Base-by-base conservation (phyloP, 2,329 filamentous ascomycete species). In the Aspergillus fischeri region DNA sequence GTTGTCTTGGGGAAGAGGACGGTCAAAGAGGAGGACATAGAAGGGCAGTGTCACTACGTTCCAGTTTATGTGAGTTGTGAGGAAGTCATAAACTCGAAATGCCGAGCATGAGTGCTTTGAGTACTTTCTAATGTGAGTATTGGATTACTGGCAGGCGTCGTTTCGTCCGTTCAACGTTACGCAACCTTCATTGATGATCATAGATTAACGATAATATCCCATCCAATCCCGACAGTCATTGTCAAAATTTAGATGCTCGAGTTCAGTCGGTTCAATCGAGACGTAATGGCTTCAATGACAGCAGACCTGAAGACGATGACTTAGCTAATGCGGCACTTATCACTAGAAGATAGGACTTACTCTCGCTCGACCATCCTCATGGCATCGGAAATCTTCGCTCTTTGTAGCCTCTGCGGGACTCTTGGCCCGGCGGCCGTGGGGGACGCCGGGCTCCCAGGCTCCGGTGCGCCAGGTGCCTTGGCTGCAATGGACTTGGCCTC, bases 301-400 rank as follows among this genome's bases (percentile, higher is more conserved):
- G 74, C 74, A 58, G 75, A 76, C 54, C 75, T 77, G 53, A 11
- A 58, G 28, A 7, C 4, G 38, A 47, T 48, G 9, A 54, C 3
- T 69, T 55, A 63, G 54, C 20, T 28, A 45, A 27, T 32, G 25
- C 29, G 25, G 49, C 24, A 47, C 49, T 21, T 53, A 32, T n/a
- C n/a, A 29, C 27, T 10, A 25, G 35, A 24, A 50, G 6, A 38
- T 53, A 28, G 47, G 24, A 70, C 75, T 60, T 56, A 77, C 75
- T 81, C 78, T 72, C 78, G 70, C 57, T 80, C 78, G 49, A 81
- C 76, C 77, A 81, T 76, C 44, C 68, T 72, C 77, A 79, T 79
- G 5, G 78, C 78, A 65, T 81, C 77, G 2, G 71, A 70, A 50
- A 80, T 69, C 66, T 75, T 78, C 38, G 76, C 75, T 41, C 74